A percentile compares a stretch with the other conserved stretches of the same genome.
phyloP scores from a whole-genome alignment of 257 asterid species.

The Gentiana dahurica region DNA sequence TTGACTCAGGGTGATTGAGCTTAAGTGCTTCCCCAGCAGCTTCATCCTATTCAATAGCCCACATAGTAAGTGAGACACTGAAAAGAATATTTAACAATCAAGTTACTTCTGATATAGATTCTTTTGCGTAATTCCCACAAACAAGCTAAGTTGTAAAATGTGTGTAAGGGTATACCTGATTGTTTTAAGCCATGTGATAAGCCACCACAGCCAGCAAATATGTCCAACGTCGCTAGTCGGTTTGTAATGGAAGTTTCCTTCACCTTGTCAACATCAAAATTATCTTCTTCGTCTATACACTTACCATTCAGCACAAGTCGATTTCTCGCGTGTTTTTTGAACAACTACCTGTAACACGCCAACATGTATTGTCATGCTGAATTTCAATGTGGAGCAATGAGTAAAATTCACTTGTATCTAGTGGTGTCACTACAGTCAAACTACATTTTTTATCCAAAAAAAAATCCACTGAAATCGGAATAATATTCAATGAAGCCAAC shows the following conservation, averaged over 20 bases:
- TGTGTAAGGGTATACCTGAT: conserved; percentile 42
- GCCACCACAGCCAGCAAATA: conserved; percentile 99
- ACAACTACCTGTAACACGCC: too few species aligned
- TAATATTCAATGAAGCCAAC: conserved; percentile 33
- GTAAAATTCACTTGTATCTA: too few species aligned
- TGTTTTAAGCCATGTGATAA: conserved; percentile 74
- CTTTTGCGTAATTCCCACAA: conserved; percentile 7
- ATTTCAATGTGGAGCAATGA: too few species aligned
- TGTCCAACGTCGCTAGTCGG: conserved; percentile 60
- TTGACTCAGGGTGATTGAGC: conserved; percentile 75
- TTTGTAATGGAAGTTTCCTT: conserved; percentile 26
- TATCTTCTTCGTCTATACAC: conserved; percentile 66
- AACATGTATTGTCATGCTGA: too few species aligned
- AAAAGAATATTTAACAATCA: conserved; percentile 12
- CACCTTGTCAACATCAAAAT: conserved; percentile 21
- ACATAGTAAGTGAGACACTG: conserved; percentile 61
- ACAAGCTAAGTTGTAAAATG: conserved; percentile 5
- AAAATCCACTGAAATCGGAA: conserved; percentile 22
- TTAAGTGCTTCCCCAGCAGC: conserved; percentile 91
- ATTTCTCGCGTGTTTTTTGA: too few species aligned
- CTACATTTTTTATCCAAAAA: too few species aligned
- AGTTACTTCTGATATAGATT: conserved; percentile 9
- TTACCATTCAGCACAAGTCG: conserved; percentile 48
- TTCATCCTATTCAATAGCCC: conserved; percentile 97
- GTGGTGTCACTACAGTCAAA: too few species aligned